Conservation (phyloP, 306 rosid genomes). For the apple (Malus domestica) region ASM211411v1 NC_041803.1:26084001-26084500, state of each 20-base stretch:
- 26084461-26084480: too few species aligned
- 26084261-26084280: constrained; percentile 1
- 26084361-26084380: too few species aligned
- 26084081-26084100: constrained; percentile 34
- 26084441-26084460: too few species aligned
- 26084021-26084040: neutral
- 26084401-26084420: too few species aligned
- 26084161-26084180: constrained; percentile 5
- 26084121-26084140: too few species aligned
- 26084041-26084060: constrained; percentile 31
- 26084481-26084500: too few species aligned
- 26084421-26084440: too few species aligned
- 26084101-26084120: constrained; percentile 4
- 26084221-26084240: neutral
- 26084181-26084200: constrained; percentile 7
- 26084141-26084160: neutral
- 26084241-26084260: constrained; percentile 13
- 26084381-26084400: too few species aligned
- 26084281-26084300: constrained; percentile 52
- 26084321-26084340: constrained; percentile 74
- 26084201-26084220: constrained; percentile 21
- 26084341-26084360: constrained; percentile 40
- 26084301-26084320: constrained; percentile 85
- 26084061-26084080: constrained; percentile 50
- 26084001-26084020: neutral